Evolutionary conservation across 192 early-diverging fungal species (phyloP).

Genomic region (Radiomyces spectabilis): DNA sequence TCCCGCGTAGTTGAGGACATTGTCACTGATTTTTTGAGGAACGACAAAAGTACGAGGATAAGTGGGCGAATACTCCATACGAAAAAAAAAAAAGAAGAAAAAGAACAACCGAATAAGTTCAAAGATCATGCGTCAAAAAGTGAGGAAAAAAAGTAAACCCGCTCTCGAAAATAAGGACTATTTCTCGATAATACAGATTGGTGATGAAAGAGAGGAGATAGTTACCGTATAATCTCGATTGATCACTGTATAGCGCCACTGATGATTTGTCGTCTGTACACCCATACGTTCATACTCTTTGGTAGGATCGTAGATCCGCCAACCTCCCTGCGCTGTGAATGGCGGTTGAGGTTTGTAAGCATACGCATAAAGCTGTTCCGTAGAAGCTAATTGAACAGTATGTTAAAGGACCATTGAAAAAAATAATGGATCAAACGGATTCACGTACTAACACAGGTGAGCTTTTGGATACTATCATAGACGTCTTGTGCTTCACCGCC

Average conservation of each 20-base stretch:
- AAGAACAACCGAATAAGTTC: background rate
- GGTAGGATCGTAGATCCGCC: constrained; percentile 69
- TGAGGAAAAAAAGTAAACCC: no score
- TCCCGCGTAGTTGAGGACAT: constrained; percentile 77
- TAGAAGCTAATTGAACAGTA: constrained; percentile 37
- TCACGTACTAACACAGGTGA: constrained; percentile 69
- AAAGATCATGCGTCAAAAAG: no score
- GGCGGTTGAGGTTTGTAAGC: constrained; percentile 43
- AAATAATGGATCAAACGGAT: background rate
- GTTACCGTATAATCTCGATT: constrained; percentile 71
- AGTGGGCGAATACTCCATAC: constrained; percentile 72
- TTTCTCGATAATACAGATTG: no score
- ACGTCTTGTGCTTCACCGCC: constrained; percentile 69
- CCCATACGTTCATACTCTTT: constrained; percentile 83
- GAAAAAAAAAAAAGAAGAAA: constrained; percentile 3
- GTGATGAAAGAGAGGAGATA: background rate
- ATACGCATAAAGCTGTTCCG: constrained; percentile 78
- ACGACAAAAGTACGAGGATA: constrained; percentile 82
- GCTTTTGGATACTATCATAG: constrained; percentile 69
- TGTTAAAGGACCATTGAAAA: background rate
- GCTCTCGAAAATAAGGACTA: no score
- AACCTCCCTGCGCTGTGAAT: constrained; percentile 41
- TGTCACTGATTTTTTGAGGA: constrained; percentile 84
- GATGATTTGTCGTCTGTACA: constrained; percentile 47
- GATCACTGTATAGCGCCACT: constrained; percentile 74